phyloP scores from a whole-genome alignment of 73 alveolate genomes.

The Tetrahymena thermophila region DNA sequence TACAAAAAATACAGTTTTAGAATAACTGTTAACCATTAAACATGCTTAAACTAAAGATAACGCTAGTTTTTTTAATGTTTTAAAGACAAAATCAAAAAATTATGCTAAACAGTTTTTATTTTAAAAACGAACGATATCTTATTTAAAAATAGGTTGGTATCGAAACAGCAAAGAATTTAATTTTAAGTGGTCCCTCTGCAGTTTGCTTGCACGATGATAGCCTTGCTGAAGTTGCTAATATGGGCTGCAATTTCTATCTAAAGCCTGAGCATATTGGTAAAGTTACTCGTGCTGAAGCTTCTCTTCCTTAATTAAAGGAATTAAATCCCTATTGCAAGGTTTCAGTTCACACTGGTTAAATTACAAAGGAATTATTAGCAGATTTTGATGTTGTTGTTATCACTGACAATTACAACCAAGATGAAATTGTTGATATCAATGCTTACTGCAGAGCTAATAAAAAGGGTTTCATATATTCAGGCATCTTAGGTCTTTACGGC shows the following conservation, averaged over 20 bases:
- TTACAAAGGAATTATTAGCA: constrained; percentile 20
- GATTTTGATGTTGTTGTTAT: constrained; percentile 71
- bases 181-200: constrained; percentile 93
- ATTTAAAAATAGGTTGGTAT: constrained; percentile 61
- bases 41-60: too few relatives aligned
- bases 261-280: constrained; percentile 84
- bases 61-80: too few relatives aligned
- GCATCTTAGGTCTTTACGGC: constrained; percentile 83
- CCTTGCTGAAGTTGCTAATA: constrained; percentile 61
- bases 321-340: constrained; percentile 94
- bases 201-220: constrained; percentile 86
- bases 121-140: background rate
- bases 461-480: constrained; percentile 76
- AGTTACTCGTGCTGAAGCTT: constrained; percentile 86
- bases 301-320: constrained; percentile 77
- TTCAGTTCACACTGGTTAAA: constrained; percentile 55
- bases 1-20: too few relatives aligned
- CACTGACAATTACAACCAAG: constrained; percentile 76
- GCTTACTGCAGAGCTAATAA: constrained; percentile 63
- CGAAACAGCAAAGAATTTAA: constrained; percentile 95
- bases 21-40: too few relatives aligned
- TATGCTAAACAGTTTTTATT: too few relatives aligned
- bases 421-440: constrained; percentile 63
- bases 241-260: constrained; percentile 92
- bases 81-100: too few relatives aligned